Evolutionary conservation across 176 grass and related monocot species (phyloP), one percentile per base, ranked within the genome.

Genomic region (Ensete ventricosum): DNA sequence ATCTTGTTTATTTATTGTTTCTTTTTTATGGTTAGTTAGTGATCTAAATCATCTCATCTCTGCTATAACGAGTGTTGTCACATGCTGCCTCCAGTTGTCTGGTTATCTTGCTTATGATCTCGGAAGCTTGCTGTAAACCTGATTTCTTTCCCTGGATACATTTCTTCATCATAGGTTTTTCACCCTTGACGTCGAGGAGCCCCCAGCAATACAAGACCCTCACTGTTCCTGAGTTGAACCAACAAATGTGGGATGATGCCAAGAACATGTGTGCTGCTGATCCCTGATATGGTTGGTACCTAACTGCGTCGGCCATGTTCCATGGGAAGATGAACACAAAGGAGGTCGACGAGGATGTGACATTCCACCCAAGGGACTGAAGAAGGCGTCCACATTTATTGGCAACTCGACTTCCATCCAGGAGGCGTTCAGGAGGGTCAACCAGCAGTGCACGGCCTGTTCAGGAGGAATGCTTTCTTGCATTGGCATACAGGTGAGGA

Each of bases 201-300:
- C 93, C 94, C 26, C 94, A 97, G 87, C 88, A 93, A 82, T 93
- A 97, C 78, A 79, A 86, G 0, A 82, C 94, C 54, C 88, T 93
- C 26, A 98, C 94, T 7, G 94, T 98, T 7, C 94, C 90, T 0
- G 88, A 93, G 86, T 86, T 98, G 23, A 98, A 88, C 17, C 94
- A 93, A 65, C 94, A 98, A 72, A 98, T 98, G 94, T 98, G 94
- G 90, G 94, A 98, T 77, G 94, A 98, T 77, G 81, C 94, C 19
- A 93, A 98, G 82, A 98, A 98, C 75, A 98, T 98, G 94, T 98
- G 94, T 17, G 90, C 88, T 20, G 90, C 94, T 57, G 94, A 98
- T 80, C 94, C 90, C 52, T 82, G 90, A 6, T 90, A 98, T 9
- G 90, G 90, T 1, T 81, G 90, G 57, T 96, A 96, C 79, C 87